Conservation (phyloP, 371 early-diverging fungal species). For the Parasitella parasitica region DNA sequence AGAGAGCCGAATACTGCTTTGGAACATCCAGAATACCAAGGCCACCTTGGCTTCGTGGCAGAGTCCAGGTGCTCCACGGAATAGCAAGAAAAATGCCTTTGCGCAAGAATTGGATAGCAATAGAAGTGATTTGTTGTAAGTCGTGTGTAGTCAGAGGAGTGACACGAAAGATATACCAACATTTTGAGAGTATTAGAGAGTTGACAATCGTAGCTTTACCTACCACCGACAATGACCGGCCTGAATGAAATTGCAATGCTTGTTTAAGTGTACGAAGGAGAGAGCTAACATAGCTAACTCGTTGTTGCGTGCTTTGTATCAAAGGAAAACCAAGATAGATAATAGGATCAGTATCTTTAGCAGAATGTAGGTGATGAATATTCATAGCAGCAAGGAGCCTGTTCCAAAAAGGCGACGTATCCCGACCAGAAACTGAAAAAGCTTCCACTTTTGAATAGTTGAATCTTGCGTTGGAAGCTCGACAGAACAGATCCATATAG, state of each 20-base stretch:
- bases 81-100: background rate
- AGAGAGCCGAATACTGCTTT: background rate
- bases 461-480: slow-evolving; percentile 9
- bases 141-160: background rate
- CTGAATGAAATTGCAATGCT: background rate
- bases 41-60: background rate
- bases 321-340: background rate
- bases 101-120: background rate
- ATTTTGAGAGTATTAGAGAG: background rate
- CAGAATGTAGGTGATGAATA: background rate
- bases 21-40: background rate
- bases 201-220: background rate
- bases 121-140: background rate
- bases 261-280: background rate
- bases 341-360: background rate
- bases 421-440: slow-evolving; percentile 3
- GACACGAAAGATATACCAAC: background rate
- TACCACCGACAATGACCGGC: background rate
- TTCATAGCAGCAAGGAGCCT: background rate
- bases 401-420: background rate
- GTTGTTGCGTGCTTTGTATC: background rate
- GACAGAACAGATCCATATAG: background rate
- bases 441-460: slow-evolving; percentile 4
- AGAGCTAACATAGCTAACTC: background rate
- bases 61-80: background rate